A percentile compares a stretch with the other conserved stretches of the same genome.
Evolutionary conservation across 805 yeast species (phyloP).

Genomic region (Komagataella ulmi): DNA sequence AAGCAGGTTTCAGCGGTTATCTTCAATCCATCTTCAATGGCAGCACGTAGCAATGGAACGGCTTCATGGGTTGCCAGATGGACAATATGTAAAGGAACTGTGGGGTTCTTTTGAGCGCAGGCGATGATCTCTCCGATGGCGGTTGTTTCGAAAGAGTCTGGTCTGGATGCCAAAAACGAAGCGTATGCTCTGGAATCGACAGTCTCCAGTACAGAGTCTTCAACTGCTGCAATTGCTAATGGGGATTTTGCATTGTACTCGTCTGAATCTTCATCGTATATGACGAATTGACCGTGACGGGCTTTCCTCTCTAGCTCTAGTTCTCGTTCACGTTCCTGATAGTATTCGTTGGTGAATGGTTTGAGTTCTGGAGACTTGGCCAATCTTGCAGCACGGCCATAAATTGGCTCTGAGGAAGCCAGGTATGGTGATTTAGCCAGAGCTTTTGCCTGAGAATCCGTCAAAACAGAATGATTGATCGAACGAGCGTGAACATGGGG

Average conservation of each 20-base stretch:
- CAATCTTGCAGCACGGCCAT: constrained; percentile 28
- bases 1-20: constrained; percentile 88
- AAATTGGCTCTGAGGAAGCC: constrained; percentile 46
- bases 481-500: constrained; percentile 18
- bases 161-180: constrained; percentile 73
- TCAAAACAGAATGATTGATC: constrained; percentile 19
- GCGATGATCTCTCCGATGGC: constrained; percentile 66
- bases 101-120: constrained; percentile 43
- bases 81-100: constrained; percentile 72
- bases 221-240: constrained; percentile 26
- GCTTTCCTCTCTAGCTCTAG: neutral
- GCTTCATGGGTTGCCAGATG: constrained; percentile 84
- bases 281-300: neutral
- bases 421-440: constrained; percentile 41
- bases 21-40: constrained; percentile 44
- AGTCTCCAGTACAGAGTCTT: constrained; percentile 23
- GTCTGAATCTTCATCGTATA: neutral
- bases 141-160: constrained; percentile 76
- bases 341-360: constrained; percentile 1
- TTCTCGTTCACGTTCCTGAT: neutral
- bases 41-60: constrained; percentile 55
- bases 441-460: constrained; percentile 37
- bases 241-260: constrained; percentile 21
- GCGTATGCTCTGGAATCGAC: constrained; percentile 54
- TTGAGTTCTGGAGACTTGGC: constrained; percentile 18